Conservation (phyloP, 148 eudicot species). For the Fagopyrum homotropicum region DNA sequence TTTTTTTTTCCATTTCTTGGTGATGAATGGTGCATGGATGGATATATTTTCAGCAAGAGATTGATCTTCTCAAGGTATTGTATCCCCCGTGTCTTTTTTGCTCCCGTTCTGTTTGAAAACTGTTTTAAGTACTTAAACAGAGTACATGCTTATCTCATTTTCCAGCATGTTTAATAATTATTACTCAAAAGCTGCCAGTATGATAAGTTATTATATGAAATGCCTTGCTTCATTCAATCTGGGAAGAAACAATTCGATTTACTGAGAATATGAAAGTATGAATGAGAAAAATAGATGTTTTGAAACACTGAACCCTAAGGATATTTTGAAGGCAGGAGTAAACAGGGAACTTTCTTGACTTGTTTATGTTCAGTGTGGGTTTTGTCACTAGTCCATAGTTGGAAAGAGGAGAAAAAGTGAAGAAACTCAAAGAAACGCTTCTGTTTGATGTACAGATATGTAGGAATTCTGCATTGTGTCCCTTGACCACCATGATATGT, state of each 20-base stretch:
- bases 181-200: background rate
- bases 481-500: background rate
- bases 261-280: background rate
- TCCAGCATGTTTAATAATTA: background rate
- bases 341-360: background rate
- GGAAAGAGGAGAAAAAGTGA: background rate
- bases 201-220: background rate
- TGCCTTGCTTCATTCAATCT: background rate
- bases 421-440: background rate
- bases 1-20: background rate
- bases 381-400: background rate
- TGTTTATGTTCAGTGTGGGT: background rate
- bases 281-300: background rate
- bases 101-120: background rate
- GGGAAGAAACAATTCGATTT: background rate
- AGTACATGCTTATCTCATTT: background rate
- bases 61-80: constrained; percentile 90
- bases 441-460: background rate
- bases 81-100: constrained; percentile 5
- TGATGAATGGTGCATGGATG: constrained; percentile 16
- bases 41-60: constrained; percentile 77
- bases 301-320: constrained; percentile 3
- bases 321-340: background rate
- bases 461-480: constrained; percentile 1
- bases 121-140: background rate